Evolutionary conservation across 805 yeast genomes (phyloP), one percentile per base, ranked within the genome.

Genomic region (Ogataea saltuana): DNA sequence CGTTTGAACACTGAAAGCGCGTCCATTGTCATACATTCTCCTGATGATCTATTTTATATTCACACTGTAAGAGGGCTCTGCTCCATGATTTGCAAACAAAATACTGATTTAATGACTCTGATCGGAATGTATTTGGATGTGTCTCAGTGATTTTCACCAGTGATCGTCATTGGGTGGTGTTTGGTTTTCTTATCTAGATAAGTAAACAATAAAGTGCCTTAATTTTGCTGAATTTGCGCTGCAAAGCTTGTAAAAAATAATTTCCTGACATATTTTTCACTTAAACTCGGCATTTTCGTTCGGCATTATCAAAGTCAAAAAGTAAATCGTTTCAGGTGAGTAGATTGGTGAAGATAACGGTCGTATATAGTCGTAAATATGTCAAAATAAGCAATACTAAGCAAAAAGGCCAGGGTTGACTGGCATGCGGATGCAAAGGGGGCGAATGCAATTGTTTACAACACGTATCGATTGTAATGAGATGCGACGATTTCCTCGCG

Each of bases 61-160:
- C 82, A 76, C 78, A 75, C 78, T 74, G 77, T 74, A 72, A 64
- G 75, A 74, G 72, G 61, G 56, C 49, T 49, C 48, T 39, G 46
- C 42, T 33, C 65, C 42, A 56, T 67, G 73, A 68, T 63, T 64
- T 51, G 52, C 48, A 60, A 58, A 54, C 56, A 64, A 67, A 66
- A 70, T 62, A 74, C 79, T 74, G 79, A 74, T 74, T 74, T 74
- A 72, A 72, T 72, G 76, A 72, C 64, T 71, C 76, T 72, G 76
- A 72, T 50, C 41, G 38, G 33, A 25, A 29, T 31, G 25, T 30
- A 16, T 21, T 19, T 19, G 26, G 20, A 20, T 4, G 25, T 19
- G 26, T 6, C 11, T 16, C 23, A 20, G 35, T n/a, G n/a, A n/a
- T n/a, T n/a, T 26, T 32, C 23, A 23, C 10, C 35, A 32, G 18